These are phyloP conservation scores for Linum trigynum DNA, from an alignment of 345 rosid genomes.

Conservation along the genomic window DNA sequence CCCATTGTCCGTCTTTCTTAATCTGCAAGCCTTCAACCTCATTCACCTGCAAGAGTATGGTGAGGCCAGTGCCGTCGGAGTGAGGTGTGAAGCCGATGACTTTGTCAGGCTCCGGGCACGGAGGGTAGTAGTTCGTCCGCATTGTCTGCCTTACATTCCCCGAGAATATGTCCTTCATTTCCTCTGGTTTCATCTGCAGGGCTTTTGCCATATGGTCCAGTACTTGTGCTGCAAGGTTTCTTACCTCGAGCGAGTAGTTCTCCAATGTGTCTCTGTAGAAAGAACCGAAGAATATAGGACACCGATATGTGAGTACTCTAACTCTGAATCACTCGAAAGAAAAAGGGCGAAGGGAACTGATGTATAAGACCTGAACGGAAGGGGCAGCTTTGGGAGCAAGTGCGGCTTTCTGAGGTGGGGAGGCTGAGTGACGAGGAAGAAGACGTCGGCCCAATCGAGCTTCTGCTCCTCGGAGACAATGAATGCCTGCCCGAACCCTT, in stretches of 20 bases:
- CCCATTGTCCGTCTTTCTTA: constrained; percentile 21
- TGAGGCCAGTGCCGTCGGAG: constrained; percentile 22
- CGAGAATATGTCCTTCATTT: constrained; percentile 14
- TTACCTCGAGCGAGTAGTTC: constrained; percentile 13
- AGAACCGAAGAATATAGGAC: neutral
- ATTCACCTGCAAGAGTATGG: constrained; percentile 24
- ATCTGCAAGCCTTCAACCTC: constrained; percentile 19
- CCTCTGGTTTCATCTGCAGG: constrained; percentile 7
- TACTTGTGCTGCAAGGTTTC: constrained; percentile 4
- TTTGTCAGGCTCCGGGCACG: constrained; percentile 22
- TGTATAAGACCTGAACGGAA: constrained; percentile 11
- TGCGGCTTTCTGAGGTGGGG: constrained; percentile 4
- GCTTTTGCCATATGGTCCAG: constrained; percentile 12
- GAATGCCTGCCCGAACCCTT: constrained; percentile 27
- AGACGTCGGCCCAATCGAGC: constrained; percentile 26
- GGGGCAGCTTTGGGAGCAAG: neutral
- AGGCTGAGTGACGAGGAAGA: constrained; percentile 23
- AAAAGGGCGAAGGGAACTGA: neutral
- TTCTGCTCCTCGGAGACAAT: constrained; percentile 6
- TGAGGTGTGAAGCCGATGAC: constrained; percentile 29
- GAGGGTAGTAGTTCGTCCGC: constrained; percentile 31
- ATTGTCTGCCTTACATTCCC: constrained; percentile 17
- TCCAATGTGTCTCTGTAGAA: constrained; percentile 18
- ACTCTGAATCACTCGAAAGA: neutral
- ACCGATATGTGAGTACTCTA: neutral